phyloP scores from a whole-genome alignment of 345 rosid genomes.

The Camelina sativa region DNA sequence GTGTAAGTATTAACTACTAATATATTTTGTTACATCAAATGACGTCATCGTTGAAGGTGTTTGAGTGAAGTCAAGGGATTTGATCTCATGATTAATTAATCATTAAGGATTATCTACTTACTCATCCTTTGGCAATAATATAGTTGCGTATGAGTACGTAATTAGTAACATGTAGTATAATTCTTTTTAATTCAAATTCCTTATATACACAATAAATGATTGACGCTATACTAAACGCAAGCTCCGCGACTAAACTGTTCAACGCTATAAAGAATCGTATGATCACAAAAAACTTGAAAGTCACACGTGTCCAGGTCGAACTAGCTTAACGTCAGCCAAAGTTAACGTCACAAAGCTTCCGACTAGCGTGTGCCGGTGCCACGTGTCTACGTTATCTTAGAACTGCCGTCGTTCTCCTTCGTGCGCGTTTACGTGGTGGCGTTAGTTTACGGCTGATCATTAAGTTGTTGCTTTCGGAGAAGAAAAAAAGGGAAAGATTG shows the following conservation, averaged over 20 bases:
- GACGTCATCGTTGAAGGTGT: slow-evolving; percentile 48
- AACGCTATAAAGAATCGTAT: neutral
- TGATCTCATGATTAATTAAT: slow-evolving; percentile 29
- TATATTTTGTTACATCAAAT: slow-evolving; percentile 43
- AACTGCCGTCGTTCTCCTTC: slow-evolving; percentile 30
- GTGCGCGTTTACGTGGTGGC: slow-evolving; percentile 39
- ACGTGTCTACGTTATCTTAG: slow-evolving; percentile 13
- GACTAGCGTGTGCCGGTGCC: slow-evolving; percentile 23
- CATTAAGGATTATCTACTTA: slow-evolving; percentile 17
- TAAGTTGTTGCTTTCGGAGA: slow-evolving; percentile 38
- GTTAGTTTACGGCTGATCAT: slow-evolving; percentile 33
- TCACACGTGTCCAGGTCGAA: slow-evolving; percentile 18
- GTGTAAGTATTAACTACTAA: slow-evolving; percentile 31
- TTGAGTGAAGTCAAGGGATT: slow-evolving; percentile 62
- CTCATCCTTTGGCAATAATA: slow-evolving; percentile 7
- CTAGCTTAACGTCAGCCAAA: slow-evolving; percentile 23
- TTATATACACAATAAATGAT: too few relatives aligned
- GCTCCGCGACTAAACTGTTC: neutral
- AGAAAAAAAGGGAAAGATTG: slow-evolving; percentile 1
- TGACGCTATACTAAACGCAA: neutral
- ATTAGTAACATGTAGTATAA: neutral
- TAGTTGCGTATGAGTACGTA: neutral
- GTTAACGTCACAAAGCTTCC: slow-evolving; percentile 20
- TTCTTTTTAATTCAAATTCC: neutral
- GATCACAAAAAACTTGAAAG: neutral